Conservation (phyloP, 2,329 filamentous ascomycete genomes). For the Fusarium succisae region DNA sequence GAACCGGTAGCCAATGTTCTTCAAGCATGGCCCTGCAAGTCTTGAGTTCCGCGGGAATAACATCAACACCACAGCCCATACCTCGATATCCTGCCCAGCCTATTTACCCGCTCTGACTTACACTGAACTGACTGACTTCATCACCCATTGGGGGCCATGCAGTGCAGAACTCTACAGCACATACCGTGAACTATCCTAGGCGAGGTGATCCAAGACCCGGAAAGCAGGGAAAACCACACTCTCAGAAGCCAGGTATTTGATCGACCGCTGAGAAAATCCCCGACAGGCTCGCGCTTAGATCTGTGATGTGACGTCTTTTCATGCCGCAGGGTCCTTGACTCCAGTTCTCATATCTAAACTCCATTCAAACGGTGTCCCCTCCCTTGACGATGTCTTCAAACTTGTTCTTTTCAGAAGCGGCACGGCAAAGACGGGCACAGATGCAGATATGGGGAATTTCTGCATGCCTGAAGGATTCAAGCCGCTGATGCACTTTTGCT, state of each 20-base stretch:
- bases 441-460: not conserved
- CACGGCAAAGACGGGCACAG: not conserved
- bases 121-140: not conserved
- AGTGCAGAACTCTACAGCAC: not conserved
- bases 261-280: conserved; percentile 2
- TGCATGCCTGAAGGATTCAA: conserved; percentile 2
- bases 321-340: conserved; percentile 18
- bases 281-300: conserved; percentile 13
- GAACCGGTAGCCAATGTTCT: not conserved
- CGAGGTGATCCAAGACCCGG: not conserved
- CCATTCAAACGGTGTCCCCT: not conserved
- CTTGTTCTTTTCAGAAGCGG: not conserved
- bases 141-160: conserved; percentile 14
- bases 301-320: conserved; percentile 26
- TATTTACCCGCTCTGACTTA: conserved; percentile 8
- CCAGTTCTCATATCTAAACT: conserved; percentile 25
- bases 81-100: not conserved
- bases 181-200: not conserved
- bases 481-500: conserved; percentile 20
- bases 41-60: not conserved
- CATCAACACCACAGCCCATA: conserved; percentile 5
- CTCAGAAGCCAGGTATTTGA: not conserved
- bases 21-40: not conserved
- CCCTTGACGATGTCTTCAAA: not conserved
- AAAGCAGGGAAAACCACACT: conserved; percentile 14